A percentile compares a stretch with the other conserved stretches of the same genome.
Conservation (phyloP, 108 stramenopile genomes). For the Pseudonitzschia pungens region DNA sequence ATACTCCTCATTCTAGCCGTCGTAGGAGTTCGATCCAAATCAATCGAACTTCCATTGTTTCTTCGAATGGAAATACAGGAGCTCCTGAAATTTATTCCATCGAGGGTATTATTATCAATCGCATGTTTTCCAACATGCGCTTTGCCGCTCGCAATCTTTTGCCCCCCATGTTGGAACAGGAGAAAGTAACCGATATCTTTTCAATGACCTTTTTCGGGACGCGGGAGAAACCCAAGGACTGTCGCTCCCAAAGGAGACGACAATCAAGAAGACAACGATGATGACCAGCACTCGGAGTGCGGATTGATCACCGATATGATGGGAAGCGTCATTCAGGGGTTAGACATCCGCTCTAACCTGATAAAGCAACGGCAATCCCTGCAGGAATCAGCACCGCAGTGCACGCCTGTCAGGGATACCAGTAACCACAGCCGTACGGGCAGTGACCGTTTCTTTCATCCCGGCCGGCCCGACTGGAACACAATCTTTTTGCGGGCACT, state of each 20-base stretch:
- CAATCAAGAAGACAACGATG: not conserved
- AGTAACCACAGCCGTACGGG: no score
- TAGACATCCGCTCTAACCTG: not conserved
- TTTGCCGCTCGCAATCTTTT: slow-evolving; percentile 16
- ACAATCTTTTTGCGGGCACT: slow-evolving; percentile 1
- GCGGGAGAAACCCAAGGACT: slow-evolving; percentile 17
- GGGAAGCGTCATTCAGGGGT: not conserved
- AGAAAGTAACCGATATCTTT: not conserved
- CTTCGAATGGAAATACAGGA: not conserved
- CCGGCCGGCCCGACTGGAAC: slow-evolving; percentile 21
- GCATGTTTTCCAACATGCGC: slow-evolving; percentile 15
- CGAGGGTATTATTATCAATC: slow-evolving; percentile 12
- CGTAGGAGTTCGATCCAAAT: not conserved
- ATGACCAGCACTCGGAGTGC: not conserved
- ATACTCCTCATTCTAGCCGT: no score
- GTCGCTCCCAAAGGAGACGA: not conserved
- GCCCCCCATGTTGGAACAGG: not conserved
- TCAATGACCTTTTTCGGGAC: slow-evolving; percentile 21
- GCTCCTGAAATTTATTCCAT: slow-evolving; percentile 20
- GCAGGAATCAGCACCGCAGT: no score
- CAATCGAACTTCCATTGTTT: no score
- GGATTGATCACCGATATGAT: slow-evolving; percentile 1
- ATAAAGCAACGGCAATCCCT: not conserved
- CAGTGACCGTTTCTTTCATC: not conserved
- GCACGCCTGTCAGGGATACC: not conserved